Evolutionary conservation across 345 rosid genomes (phyloP), one percentile per base, ranked within the genome.

Genomic region (Trapa bicornis): DNA sequence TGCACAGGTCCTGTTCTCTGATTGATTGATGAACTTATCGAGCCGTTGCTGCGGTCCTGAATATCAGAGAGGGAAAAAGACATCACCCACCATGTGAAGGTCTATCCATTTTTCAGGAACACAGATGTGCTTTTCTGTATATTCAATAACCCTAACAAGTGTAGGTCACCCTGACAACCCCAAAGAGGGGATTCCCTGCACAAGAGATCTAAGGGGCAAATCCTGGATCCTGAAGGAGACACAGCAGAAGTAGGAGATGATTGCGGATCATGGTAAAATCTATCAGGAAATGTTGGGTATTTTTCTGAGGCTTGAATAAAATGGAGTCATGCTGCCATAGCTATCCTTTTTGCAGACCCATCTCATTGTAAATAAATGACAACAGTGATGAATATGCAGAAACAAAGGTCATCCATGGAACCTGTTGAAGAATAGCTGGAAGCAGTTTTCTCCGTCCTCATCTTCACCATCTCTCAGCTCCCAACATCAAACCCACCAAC

Each of bases 1-100:
- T 69, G 98, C 98, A 80, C 98, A 92, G 72, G 42, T 60, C 37
- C 62, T 81, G 72, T 92, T 92, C 50, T 88, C 81, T 37, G 82
- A 72, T 67, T 80, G 78, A 62, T 70, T 75, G 65, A 87, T 67
- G 67, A 86, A 75, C 57, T 74, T 78, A 79, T 87, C 88, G 69
- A 92, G 80, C 79, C 84, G 81, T 61, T 68, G 74, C 33, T 66
- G 77, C 11, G 91, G 79, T 74, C 79, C 96, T 89, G 71, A 45
- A 57, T 36, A 37, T 37, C 37, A n/a, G 33, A 3, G 41, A 61
- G 47, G 8, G 47, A 50, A 45, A 65, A 58, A 45, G 61, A 71
- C 41, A 64, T 41, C 71, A 73, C 67, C 61, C 71, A 69, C 48
- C 15, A 50, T 50, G 5, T 50, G 1, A 50, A 11, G 54, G 17